A percentile compares a stretch with the other conserved stretches of the same genome.
These are phyloP conservation scores for Globisporangium cederbergense DNA, from an alignment of 352 stramenopile genomes.

Conservation along the genomic window DNA sequence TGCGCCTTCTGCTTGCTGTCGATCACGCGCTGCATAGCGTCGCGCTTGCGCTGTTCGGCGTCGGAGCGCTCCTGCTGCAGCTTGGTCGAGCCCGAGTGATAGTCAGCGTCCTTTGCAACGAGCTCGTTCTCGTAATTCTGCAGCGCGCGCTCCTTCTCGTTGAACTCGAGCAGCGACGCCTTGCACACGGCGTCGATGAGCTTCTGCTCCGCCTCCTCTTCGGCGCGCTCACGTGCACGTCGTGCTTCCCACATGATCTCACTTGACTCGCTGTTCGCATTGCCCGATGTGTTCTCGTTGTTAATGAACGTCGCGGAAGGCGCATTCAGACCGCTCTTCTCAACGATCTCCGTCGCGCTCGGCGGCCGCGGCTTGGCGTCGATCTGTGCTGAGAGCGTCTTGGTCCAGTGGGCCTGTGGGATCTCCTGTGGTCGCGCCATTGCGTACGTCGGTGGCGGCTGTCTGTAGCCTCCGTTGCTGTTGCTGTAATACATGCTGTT, in stretches of 20 bases:
- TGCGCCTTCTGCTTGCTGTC: constrained; percentile 61
- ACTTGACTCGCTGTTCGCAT: constrained; percentile 1
- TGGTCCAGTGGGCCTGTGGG: constrained; percentile 12
- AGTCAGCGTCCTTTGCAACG: constrained; percentile 25
- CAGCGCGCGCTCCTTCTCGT: constrained; percentile 59
- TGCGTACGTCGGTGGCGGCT: not conserved
- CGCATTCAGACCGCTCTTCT: not conserved
- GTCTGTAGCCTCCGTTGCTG: not conserved
- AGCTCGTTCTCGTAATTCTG: constrained; percentile 48
- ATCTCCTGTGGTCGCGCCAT: not conserved
- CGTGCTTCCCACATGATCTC: constrained; percentile 68
- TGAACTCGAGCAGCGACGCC: constrained; percentile 72
- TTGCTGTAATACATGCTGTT: not conserved
- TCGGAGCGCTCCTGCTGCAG: constrained; percentile 40
- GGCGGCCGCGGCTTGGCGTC: constrained; percentile 11
- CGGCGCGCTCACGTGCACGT: constrained; percentile 40
- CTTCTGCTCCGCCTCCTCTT: constrained; percentile 64
- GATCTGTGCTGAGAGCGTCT: constrained; percentile 27
- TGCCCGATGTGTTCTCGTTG: constrained; percentile 6
- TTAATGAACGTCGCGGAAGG: not conserved
- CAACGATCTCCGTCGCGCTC: constrained; percentile 1
- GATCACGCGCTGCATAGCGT: constrained; percentile 74
- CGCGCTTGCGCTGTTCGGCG: constrained; percentile 56
- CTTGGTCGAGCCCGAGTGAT: constrained; percentile 28
- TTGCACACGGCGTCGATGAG: constrained; percentile 76